Conservation (phyloP, 495 filamentous ascomycete genomes). For the Penicillium crystallinum region DNA sequence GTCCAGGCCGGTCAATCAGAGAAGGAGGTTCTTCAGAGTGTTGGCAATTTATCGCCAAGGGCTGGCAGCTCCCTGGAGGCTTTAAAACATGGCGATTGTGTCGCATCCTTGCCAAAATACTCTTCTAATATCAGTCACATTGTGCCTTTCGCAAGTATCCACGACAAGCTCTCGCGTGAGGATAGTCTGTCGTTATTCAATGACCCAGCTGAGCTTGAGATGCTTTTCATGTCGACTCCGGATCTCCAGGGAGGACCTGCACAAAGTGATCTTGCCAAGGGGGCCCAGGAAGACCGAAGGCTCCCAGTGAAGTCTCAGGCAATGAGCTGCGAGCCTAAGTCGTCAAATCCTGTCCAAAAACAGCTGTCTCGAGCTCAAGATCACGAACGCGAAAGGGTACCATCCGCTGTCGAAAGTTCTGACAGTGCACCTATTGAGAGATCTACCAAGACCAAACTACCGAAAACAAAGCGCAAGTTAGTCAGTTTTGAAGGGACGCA, state of each 20-base stretch:
- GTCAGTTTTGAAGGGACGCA: constrained; percentile 24
- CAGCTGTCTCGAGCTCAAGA: neutral
- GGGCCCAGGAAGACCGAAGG: neutral
- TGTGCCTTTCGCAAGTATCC: constrained; percentile 26
- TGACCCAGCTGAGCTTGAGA: constrained; percentile 27
- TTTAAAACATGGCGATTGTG: neutral
- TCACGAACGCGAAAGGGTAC: neutral
- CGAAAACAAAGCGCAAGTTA: constrained; percentile 17
- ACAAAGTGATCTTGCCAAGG: neutral
- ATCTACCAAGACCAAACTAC: neutral
- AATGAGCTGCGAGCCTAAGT: neutral
- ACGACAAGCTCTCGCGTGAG: constrained; percentile 9
- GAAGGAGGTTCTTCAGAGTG: neutral
- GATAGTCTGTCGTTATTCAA: constrained; percentile 12
- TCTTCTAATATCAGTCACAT: constrained; percentile 10
- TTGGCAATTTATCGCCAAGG: neutral
- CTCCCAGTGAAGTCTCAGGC: neutral
- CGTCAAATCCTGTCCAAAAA: neutral
- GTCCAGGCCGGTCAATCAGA: neutral
- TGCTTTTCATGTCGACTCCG: constrained; percentile 24
- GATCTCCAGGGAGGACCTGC: neutral
- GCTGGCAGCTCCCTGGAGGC: neutral
- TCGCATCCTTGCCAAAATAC: neutral
- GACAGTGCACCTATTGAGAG: neutral
- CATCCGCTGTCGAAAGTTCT: neutral